Evolutionary conservation across 257 asterid genomes (phyloP).

Genomic region (Solanum chaucha): DNA sequence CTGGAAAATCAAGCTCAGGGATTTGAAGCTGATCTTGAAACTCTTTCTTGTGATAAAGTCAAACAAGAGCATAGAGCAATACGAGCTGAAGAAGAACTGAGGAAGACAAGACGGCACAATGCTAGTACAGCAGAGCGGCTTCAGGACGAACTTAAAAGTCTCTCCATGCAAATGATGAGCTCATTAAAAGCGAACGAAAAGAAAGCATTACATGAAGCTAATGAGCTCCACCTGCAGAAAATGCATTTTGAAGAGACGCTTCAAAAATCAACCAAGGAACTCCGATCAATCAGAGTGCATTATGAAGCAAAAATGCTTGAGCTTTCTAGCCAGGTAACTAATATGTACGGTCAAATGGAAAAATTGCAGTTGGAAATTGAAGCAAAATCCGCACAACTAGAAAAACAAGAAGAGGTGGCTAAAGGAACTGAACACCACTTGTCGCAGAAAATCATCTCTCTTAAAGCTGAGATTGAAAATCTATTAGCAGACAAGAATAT

Average conservation of each 20-base stretch:
- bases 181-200: constrained; percentile 75
- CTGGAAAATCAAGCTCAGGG: constrained; percentile 57
- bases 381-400: constrained; percentile 37
- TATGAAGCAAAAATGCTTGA: constrained; percentile 46
- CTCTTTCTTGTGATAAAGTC: constrained; percentile 46
- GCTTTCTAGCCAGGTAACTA: constrained; percentile 30
- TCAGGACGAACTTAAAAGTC: constrained; percentile 69
- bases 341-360: constrained; percentile 26
- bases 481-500: background rate
- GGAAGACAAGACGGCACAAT: constrained; percentile 61
- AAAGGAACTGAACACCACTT: background rate
- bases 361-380: constrained; percentile 34
- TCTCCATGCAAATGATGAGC: constrained; percentile 59
- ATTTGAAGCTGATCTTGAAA: constrained; percentile 72
- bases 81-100: constrained; percentile 77
- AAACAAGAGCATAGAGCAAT: constrained; percentile 93
- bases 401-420: constrained; percentile 30
- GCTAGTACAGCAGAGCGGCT: constrained; percentile 70
- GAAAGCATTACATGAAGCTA: constrained; percentile 75
- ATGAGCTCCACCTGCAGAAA: constrained; percentile 53
- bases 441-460: background rate
- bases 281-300: constrained; percentile 14
- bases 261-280: constrained; percentile 43
- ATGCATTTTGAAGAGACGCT: constrained; percentile 45
- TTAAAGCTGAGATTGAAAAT: background rate